These are phyloP conservation scores for Haplosporangium sp. DNA, from an alignment of 371 early-diverging fungal species.

Conservation along the genomic window DNA sequence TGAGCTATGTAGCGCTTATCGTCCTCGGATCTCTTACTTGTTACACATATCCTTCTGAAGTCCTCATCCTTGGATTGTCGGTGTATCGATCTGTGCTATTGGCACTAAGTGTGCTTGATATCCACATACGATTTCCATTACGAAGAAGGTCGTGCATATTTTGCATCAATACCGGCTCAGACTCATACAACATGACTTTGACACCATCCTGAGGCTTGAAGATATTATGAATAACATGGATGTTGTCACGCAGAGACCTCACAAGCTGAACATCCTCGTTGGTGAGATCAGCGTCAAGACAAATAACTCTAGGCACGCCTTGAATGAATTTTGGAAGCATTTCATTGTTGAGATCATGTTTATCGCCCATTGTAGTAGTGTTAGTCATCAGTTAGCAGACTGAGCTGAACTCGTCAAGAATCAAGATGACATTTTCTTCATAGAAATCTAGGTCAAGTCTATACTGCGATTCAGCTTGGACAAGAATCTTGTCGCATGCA, in stretches of 20 bases:
- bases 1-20: slow-evolving; percentile 7
- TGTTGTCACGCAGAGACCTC: slow-evolving; percentile 14
- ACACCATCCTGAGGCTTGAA: slow-evolving; percentile 17
- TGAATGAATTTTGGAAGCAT: slow-evolving; percentile 4
- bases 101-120: slow-evolving; percentile 20
- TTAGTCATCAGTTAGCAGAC: slow-evolving; percentile 16
- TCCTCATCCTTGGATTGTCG: background rate
- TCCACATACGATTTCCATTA: slow-evolving; percentile 9
- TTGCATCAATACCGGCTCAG: background rate
- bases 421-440: slow-evolving; percentile 8
- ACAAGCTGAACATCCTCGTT: slow-evolving; percentile 13
- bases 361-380: background rate
- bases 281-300: slow-evolving; percentile 15
- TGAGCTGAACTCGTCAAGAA: slow-evolving; percentile 28
- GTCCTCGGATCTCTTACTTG: background rate
- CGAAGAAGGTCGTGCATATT: slow-evolving; percentile 2
- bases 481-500: background rate
- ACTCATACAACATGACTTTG: slow-evolving; percentile 16
- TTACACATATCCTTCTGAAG: slow-evolving; percentile 9
- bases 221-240: slow-evolving; percentile 15
- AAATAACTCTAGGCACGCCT: slow-evolving; percentile 10
- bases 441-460: slow-evolving; percentile 10
- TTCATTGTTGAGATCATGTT: slow-evolving; percentile 5
- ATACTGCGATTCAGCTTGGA: slow-evolving; percentile 19
- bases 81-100: slow-evolving; percentile 10